Percentiles rank a stretch among this genome's conserved stretches.
Conservation (phyloP, 106 monocot genomes). For the Platanthera guangdongensis region DNA sequence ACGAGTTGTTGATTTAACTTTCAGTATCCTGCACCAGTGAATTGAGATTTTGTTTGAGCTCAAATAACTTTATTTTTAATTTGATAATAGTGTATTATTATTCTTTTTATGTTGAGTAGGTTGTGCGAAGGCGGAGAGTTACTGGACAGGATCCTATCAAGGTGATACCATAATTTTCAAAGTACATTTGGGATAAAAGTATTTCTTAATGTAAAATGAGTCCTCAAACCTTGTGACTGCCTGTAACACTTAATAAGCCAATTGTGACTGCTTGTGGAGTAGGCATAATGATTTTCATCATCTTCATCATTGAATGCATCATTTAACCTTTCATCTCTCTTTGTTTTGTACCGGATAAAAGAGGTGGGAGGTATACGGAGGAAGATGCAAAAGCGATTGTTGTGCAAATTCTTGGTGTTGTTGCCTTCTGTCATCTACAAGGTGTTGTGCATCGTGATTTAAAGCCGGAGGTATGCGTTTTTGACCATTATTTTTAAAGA, state of each 20-base stretch:
- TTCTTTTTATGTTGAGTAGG: constrained; percentile 22
- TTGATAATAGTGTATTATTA: not conserved
- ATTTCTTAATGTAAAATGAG: not conserved
- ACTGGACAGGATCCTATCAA: constrained; percentile 70
- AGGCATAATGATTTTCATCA: not conserved
- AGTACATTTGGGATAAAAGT: not conserved
- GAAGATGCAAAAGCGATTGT: constrained; percentile 72
- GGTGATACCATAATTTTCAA: constrained; percentile 24
- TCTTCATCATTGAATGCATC: not conserved
- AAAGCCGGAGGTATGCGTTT: constrained; percentile 72
- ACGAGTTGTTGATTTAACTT: not conserved
- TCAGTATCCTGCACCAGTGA: not conserved
- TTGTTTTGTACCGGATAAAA: constrained; percentile 18
- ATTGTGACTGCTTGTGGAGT: too few relatives aligned
- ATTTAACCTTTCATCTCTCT: not conserved
- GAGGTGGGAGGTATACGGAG: constrained; percentile 72
- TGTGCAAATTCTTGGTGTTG: constrained; percentile 59
- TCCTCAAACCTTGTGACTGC: not conserved
- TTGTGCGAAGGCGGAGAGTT: constrained; percentile 81
- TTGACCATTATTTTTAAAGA: not conserved
- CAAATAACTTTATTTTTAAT: not conserved
- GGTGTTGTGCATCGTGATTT: constrained; percentile 80
- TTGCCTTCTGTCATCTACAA: constrained; percentile 80
- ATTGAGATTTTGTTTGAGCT: not conserved
- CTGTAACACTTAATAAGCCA: too few relatives aligned